Conservation (phyloP, 495 filamentous ascomycete genomes). For the Neurospora sublineolata region DNA sequence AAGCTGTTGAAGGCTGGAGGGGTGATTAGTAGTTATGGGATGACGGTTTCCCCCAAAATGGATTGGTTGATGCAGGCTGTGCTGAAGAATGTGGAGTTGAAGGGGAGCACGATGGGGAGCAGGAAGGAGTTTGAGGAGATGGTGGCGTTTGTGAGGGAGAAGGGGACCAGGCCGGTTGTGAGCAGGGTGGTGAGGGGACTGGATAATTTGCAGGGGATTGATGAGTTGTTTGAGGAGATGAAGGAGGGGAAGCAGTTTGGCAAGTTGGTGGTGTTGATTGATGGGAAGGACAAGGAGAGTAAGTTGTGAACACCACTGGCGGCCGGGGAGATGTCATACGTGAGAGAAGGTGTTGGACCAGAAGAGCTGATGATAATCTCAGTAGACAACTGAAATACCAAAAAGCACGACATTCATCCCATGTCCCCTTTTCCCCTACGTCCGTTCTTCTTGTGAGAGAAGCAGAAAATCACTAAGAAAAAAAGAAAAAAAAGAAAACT, state of each 20-base stretch:
- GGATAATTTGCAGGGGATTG: conserved; percentile 52
- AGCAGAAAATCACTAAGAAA: no score
- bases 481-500: no score
- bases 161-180: conserved; percentile 55
- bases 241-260: conserved; percentile 66
- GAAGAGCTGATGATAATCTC: background rate
- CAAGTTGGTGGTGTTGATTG: conserved; percentile 53
- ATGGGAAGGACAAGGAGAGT: conserved; percentile 4
- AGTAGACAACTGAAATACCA: background rate
- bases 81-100: conserved; percentile 64
- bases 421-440: no score
- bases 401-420: background rate
- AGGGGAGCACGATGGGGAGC: conserved; percentile 65
- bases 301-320: background rate
- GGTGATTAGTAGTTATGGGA: conserved; percentile 60
- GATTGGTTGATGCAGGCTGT: conserved; percentile 59
- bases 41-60: conserved; percentile 66
- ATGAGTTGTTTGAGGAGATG: conserved; percentile 64
- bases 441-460: no score
- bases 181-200: conserved; percentile 50
- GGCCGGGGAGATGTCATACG: background rate
- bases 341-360: background rate
- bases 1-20: conserved; percentile 53
- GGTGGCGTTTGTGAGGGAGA: conserved; percentile 56
- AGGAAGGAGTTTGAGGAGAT: conserved; percentile 65